phyloP scores from a whole-genome alignment of 352 stramenopile species.

The Phytophthora crassamura region DNA sequence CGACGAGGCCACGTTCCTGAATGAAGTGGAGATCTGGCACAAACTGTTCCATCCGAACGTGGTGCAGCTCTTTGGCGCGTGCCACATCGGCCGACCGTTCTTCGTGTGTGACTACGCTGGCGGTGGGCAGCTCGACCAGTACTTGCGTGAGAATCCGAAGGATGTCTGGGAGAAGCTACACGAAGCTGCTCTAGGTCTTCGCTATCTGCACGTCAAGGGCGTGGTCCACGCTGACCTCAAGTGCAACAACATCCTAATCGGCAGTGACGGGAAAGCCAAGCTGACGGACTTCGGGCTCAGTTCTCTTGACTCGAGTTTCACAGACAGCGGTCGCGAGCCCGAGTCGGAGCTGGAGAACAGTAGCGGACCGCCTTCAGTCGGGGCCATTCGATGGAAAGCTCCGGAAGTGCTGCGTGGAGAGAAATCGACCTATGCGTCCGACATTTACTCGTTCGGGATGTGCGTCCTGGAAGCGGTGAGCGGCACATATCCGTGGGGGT shows the following conservation, averaged over 20 bases:
- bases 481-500: conserved; percentile 18
- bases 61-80: conserved; percentile 13
- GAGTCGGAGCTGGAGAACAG: not conserved
- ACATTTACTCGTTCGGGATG: conserved; percentile 42
- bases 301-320: not conserved
- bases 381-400: conserved; percentile 20
- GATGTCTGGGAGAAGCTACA: conserved; percentile 28
- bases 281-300: conserved; percentile 30
- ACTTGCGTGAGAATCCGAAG: not conserved
- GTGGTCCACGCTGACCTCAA: conserved; percentile 83
- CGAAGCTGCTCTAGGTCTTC: conserved; percentile 47
- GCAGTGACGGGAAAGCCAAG: conserved; percentile 19
- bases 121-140: conserved; percentile 17
- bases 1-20: conserved; percentile 17
- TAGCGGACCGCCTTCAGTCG: not conserved
- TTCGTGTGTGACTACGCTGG: too few species aligned
- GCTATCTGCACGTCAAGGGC: conserved; percentile 48
- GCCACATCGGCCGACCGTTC: conserved; percentile 6
- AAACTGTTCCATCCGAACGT: conserved; percentile 15
- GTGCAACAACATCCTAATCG: conserved; percentile 28
- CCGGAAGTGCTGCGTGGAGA: conserved; percentile 16
- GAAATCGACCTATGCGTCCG: conserved; percentile 15
- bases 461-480: conserved; percentile 24
- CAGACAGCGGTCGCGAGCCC: not conserved
- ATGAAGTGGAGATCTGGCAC: conserved; percentile 26